These are phyloP conservation scores for Knufia fluminis DNA, from an alignment of 2,329 filamentous ascomycete genomes.

Conservation along the genomic window DNA sequence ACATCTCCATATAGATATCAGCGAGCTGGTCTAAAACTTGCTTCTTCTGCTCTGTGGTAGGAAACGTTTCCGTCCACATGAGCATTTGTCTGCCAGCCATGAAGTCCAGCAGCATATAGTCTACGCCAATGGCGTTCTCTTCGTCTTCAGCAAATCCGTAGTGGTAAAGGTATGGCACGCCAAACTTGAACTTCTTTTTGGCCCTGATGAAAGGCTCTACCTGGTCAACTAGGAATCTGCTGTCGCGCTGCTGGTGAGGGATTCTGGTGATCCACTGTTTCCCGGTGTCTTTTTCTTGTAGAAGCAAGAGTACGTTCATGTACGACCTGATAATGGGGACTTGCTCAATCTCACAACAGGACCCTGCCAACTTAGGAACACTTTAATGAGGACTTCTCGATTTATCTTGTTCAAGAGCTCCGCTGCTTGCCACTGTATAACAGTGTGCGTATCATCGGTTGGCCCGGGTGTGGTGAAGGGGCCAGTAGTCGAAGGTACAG, in stretches of 20 bases:
- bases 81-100: slow-evolving; percentile 2
- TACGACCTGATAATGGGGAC: slow-evolving; percentile 3
- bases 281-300: not conserved
- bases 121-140: not conserved
- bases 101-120: slow-evolving; percentile 4
- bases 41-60: not conserved
- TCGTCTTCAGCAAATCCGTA: slow-evolving; percentile 1
- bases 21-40: slow-evolving; percentile 4
- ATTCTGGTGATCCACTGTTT: slow-evolving; percentile 2
- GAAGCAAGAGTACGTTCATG: not conserved
- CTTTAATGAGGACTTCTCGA: not conserved
- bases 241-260: slow-evolving; percentile 1
- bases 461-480: not conserved
- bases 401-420: not conserved
- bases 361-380: not conserved
- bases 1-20: not conserved
- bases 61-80: slow-evolving; percentile 3
- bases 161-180: not conserved
- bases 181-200: not conserved
- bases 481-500: not conserved
- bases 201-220: slow-evolving; percentile 5
- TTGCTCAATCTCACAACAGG: not conserved
- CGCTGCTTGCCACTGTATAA: slow-evolving; percentile 1
- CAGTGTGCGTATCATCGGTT: not conserved
- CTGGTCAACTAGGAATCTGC: not conserved